Evolutionary conservation across 257 asterid genomes (phyloP).

Genomic region (Nicotiana knightiana): DNA sequence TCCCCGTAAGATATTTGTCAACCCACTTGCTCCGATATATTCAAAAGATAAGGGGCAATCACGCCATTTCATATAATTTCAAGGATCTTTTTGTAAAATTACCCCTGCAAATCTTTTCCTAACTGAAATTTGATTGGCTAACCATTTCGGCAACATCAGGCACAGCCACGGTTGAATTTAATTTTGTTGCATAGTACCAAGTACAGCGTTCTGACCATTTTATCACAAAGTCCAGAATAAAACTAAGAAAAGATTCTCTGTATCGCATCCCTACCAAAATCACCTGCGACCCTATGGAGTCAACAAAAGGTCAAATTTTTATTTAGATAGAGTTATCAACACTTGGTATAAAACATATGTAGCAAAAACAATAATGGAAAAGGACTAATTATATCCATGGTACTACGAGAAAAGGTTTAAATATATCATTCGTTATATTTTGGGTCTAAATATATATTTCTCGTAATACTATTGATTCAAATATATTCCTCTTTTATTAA

Average conservation of each 20-base stretch:
- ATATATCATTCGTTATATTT: too few species aligned
- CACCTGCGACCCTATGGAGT: not conserved
- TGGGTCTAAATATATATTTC: too few species aligned
- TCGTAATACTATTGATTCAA: too few species aligned
- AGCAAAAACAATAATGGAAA: too few species aligned
- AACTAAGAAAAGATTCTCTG: not conserved
- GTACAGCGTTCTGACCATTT: not conserved
- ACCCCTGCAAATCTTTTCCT: not conserved
- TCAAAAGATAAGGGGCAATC: slow-evolving; percentile 23
- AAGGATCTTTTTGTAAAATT: not conserved
- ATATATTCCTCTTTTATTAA: too few species aligned
- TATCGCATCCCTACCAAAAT: not conserved
- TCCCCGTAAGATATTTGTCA: not conserved
- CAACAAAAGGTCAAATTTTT: not conserved
- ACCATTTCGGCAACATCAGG: slow-evolving; percentile 21
- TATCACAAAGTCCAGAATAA: not conserved
- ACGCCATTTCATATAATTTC: not conserved
- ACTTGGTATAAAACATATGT: too few species aligned
- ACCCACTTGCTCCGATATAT: not conserved
- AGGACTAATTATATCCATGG: too few species aligned
- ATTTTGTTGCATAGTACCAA: slow-evolving; percentile 5
- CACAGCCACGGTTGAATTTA: not conserved
- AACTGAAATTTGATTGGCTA: slow-evolving; percentile 24
- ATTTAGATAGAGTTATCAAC: too few species aligned
- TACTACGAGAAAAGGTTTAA: too few species aligned